Evolutionary conservation across 106 monocot species (phyloP).

Genomic region (Platanthera guangdongensis): DNA sequence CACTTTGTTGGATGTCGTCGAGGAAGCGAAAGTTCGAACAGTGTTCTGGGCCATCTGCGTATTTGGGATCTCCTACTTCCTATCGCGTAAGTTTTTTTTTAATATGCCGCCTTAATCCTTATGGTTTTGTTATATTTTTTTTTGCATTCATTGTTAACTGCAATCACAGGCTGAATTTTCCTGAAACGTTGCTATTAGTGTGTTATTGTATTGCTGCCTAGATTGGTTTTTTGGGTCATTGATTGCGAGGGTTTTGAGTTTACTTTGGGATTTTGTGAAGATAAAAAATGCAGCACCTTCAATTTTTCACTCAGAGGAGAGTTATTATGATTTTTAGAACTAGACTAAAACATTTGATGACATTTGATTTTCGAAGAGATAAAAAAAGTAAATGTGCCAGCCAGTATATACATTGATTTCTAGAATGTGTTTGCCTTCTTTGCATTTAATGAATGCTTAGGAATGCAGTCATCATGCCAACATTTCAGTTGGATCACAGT

Average conservation of each 20-base stretch:
- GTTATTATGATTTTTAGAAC: neutral
- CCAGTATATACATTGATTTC: neutral
- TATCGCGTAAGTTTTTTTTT: constrained; percentile 35
- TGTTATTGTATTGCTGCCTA: neutral
- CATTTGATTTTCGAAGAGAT: neutral
- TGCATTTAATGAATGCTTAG: neutral
- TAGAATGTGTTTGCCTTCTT: neutral
- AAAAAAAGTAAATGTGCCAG: neutral
- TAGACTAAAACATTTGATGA: neutral
- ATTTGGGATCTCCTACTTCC: constrained; percentile 54
- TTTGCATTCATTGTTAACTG: neutral
- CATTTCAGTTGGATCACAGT: neutral
- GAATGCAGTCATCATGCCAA: neutral
- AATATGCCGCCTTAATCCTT: neutral
- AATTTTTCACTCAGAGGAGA: neutral
- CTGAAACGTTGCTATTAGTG: neutral
- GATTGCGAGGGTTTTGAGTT: neutral
- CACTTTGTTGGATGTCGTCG: constrained; percentile 42
- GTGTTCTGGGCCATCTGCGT: constrained; percentile 47
- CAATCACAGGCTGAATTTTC: neutral
- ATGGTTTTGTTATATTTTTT: neutral
- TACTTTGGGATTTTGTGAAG: neutral
- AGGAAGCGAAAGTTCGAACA: constrained; percentile 49
- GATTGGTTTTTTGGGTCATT: neutral
- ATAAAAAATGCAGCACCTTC: neutral